Percentiles rank a stretch among this genome's conserved stretches.
phyloP scores from a whole-genome alignment of 345 rosid genomes.

The rapeseed (Brassica napus) region Da-Ae NC_063446.1:6774001-6774500 shows the following conservation, averaged over 20 bases:
- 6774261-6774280: not conserved
- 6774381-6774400: not conserved
- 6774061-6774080: not conserved
- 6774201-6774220: not conserved
- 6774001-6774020: not conserved
- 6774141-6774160: not conserved
- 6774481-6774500: constrained; percentile 84
- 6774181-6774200: not conserved
- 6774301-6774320: not conserved
- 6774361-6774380: not conserved
- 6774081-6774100: not conserved
- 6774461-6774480: constrained; percentile 38
- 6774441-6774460: constrained; percentile 39
- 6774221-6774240: not conserved
- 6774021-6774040: not conserved
- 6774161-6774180: not conserved
- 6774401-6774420: constrained; percentile 10
- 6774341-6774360: not conserved
- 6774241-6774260: constrained; percentile 22
- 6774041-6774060: not conserved
- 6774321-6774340: not conserved
- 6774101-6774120: constrained; percentile 13
- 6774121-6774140: not conserved
- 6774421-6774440: constrained; percentile 47
- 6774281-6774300: not conserved